Percentiles rank a stretch among this genome's conserved stretches.
These are phyloP conservation scores for Phytophthora europaea DNA, from an alignment of 352 stramenopile species.

Conservation along the genomic window DNA sequence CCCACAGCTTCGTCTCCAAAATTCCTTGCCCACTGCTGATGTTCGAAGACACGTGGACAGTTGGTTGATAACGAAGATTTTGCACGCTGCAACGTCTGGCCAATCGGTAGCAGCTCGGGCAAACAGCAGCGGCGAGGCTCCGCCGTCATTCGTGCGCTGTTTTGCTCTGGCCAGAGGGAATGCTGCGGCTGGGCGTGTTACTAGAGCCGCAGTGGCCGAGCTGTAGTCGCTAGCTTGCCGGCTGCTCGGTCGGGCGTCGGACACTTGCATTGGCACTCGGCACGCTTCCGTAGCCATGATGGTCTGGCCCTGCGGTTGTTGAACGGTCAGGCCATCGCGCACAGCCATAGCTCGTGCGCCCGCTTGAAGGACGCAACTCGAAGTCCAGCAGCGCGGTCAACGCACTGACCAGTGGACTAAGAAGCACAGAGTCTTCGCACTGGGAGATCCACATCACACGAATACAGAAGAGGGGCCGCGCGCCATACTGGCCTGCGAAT, in stretches of 20 bases:
- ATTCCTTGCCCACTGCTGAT: not conserved
- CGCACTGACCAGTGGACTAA: slow-evolving; percentile 20
- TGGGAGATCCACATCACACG: not conserved
- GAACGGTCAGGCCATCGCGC: slow-evolving; percentile 14
- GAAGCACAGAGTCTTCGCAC: not conserved
- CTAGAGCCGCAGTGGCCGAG: not conserved
- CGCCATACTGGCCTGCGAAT: not conserved
- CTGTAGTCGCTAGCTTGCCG: not conserved
- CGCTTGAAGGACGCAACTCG: slow-evolving; percentile 19
- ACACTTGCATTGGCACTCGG: slow-evolving; percentile 18
- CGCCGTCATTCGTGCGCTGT: not conserved
- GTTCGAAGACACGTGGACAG: not conserved
- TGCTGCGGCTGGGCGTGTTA: not conserved
- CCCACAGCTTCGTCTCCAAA: not conserved
- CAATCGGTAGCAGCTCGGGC: not conserved
- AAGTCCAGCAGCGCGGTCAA: slow-evolving; percentile 14
- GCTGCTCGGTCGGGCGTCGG: not conserved
- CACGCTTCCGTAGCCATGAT: slow-evolving; percentile 6
- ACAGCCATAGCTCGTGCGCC: not conserved
- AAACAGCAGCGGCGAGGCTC: not conserved
- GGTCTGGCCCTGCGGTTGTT: slow-evolving; percentile 1
- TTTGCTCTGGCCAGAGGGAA: not conserved
- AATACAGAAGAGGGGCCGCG: not conserved
- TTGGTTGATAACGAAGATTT: not conserved
- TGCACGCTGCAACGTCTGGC: not conserved